Evolutionary conservation across 1,139 yeast genomes (phyloP).

Genomic region (Taphrina deformans): DNA sequence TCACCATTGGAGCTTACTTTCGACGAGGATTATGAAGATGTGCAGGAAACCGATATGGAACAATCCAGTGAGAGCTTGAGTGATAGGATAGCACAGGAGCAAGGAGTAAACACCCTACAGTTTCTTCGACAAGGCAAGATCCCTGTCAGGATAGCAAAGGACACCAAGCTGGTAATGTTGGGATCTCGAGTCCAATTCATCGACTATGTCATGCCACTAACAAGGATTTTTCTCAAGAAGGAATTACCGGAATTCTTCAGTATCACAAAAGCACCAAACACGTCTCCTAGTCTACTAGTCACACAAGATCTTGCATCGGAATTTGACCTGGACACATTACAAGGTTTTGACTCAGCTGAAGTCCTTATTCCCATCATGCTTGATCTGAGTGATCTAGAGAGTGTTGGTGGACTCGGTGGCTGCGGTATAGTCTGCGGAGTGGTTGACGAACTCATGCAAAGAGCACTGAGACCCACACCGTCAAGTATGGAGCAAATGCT

Average conservation of each 20-base stretch:
- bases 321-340: slow-evolving; percentile 5
- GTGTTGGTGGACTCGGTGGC: slow-evolving; percentile 22
- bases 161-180: slow-evolving; percentile 12
- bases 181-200: slow-evolving; percentile 12
- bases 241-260: slow-evolving; percentile 19
- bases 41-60: not conserved
- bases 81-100: slow-evolving; percentile 2
- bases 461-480: slow-evolving; percentile 7
- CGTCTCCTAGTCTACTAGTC: slow-evolving; percentile 11
- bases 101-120: slow-evolving; percentile 11
- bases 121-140: slow-evolving; percentile 22
- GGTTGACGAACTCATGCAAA: slow-evolving; percentile 20
- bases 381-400: slow-evolving; percentile 9
- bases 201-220: not conserved
- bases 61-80: slow-evolving; percentile 6
- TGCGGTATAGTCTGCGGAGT: slow-evolving; percentile 32
- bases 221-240: slow-evolving; percentile 3
- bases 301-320: not conserved
- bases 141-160: slow-evolving; percentile 8
- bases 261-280: slow-evolving; percentile 22
- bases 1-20: not conserved
- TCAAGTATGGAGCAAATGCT: slow-evolving; percentile 6
- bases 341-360: slow-evolving; percentile 17
- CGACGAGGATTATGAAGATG: not conserved
- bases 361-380: slow-evolving; percentile 24